Base-by-base conservation (phyloP, 1,139 yeast species). In the Lodderomyces jiufengensis region DNA sequence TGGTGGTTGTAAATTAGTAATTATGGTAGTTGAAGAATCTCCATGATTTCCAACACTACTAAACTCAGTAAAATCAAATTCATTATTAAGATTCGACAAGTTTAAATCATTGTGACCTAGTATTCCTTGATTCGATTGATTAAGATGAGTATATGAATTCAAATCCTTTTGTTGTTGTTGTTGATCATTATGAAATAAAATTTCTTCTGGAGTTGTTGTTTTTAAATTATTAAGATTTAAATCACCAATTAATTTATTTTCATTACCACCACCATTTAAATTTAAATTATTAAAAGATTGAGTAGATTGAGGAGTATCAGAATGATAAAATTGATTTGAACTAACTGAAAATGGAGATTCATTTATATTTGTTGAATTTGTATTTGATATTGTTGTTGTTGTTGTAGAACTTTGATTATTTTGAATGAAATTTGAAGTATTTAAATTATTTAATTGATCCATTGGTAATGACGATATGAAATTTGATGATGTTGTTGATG, bases 311-410 rank as follows among this genome's bases (percentile, higher is more conserved):
- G 43, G 37, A 5, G 41, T 40, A 27, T 40, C 45, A 3, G 42
- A 37, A 11, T 32, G 43, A 13, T 40, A 42, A 16, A 33, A 35
- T 24, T 37, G 43, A 23, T 36, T 30, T 6, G 42, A 38, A 18
- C 27, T 36, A 10, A 35, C 27, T 11, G 43, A 39, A 27, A 39
- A 42, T 20, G 45, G 45, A 10, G 43, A 40, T 15, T 31, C 40
- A 22, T 41, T 40, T 21, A 32, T 13, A 22, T 30, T 33, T 14
- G 32, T 30, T n/a, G 29, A 32, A 11, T 10, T 18, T 10, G 38
- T 21, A n/a, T 34, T 31, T 10, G 34, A 22, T 7, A 33, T 18
- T 7, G 30, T 10, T 16, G 33, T 25, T 8, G 22, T 27, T 5
- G 27, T 29, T 3, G 12, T 16, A 5, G 27, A 14, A 15, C 14